Percentiles rank a stretch among this genome's conserved stretches.
Conservation (phyloP, 2,329 filamentous ascomycete genomes). For the Triangularia verruculosa region DNA sequence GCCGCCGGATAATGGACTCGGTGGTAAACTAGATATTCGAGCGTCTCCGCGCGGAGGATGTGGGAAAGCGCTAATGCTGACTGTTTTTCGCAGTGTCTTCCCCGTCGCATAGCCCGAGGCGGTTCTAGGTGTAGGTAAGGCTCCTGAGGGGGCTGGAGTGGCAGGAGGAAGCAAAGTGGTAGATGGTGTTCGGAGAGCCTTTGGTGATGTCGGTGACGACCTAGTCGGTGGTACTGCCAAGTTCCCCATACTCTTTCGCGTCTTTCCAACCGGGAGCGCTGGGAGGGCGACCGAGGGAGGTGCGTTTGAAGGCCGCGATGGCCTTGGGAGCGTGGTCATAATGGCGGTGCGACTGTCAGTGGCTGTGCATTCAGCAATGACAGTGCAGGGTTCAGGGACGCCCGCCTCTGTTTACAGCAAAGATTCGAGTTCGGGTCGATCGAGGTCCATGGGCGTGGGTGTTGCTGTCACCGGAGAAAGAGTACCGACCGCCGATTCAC, state of each 20-base stretch:
- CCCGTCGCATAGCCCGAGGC: slow-evolving; percentile 54
- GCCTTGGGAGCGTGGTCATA: slow-evolving; percentile 63
- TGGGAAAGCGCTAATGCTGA: slow-evolving; percentile 92
- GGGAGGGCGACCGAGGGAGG: slow-evolving; percentile 72
- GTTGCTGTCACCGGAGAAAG: slow-evolving; percentile 2
- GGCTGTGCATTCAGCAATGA: not conserved
- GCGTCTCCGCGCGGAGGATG: slow-evolving; percentile 73
- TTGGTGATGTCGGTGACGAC: slow-evolving; percentile 48
- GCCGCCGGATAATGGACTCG: slow-evolving; percentile 56
- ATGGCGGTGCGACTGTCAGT: slow-evolving; percentile 17
- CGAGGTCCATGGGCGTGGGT: slow-evolving; percentile 23
- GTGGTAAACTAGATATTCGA: slow-evolving; percentile 59
- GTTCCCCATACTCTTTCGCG: slow-evolving; percentile 61
- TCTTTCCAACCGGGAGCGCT: slow-evolving; percentile 69
- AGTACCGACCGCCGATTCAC: not conserved
- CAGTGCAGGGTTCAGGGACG: not conserved
- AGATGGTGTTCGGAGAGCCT: slow-evolving; percentile 56
- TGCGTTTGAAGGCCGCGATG: slow-evolving; percentile 64
- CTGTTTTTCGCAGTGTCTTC: slow-evolving; percentile 76
- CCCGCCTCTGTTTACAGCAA: slow-evolving; percentile 15
- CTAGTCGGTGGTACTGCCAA: slow-evolving; percentile 42
- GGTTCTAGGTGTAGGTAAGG: slow-evolving; percentile 55
- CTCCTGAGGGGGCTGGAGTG: slow-evolving; percentile 50
- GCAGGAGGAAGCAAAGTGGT: slow-evolving; percentile 51
- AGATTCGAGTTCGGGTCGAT: slow-evolving; percentile 8